Base-by-base conservation (phyloP, 2,329 filamentous ascomycete species). In the Didymella sp. region DNA sequence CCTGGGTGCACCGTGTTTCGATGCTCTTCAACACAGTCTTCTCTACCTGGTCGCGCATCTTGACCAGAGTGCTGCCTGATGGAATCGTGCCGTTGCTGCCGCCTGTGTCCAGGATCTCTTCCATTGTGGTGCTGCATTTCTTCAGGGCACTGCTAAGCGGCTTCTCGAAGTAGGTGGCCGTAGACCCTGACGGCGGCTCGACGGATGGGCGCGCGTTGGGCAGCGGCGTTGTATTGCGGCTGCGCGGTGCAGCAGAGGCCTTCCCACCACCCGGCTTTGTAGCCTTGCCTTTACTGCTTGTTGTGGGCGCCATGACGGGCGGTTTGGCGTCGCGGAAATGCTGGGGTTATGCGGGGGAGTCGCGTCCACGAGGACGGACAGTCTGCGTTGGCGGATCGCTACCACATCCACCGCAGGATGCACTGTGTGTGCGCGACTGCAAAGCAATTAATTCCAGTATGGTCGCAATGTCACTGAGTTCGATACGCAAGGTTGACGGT, bases 161-260 rank as follows among this genome's bases (percentile, higher is more conserved):
- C 21, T 90, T 84, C 56, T 88, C 85, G 49, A 92, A 84, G 71
- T 88, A 89, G 53, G 89, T 84, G 21, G 87, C 74, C 13, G 59
- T 42, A 4, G 69, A 59, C n/a, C 44, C 55, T 7, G 55, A 58
- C 25, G 66, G 57, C 13, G 71, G 69, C 75, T 77, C 60, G 73
- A 73, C 62, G 64, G 81, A 75, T 66, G 82, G 69, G 79, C 83
- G 71, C 74, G 82, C 66, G 75, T 78, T 69, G 75, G 85, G 83
- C 69, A 85, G 84, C 31, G 90, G 91, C 15, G 90, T 94, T 31
- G 89, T 91, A 76, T 92, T 93, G 71, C 90, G 88, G 73, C 89
- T 92, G 60, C 86, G 82, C 15, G 72, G 70, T 15, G 67, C 56
- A 44, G 63, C 69, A 11, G 66, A 62, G 21, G 67, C 63, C 61